Percentiles rank a stretch among this genome's conserved stretches.
Evolutionary conservation across 2,329 filamentous ascomycete species (phyloP).

Genomic region (Ophiocordyceps unilateralis): DNA sequence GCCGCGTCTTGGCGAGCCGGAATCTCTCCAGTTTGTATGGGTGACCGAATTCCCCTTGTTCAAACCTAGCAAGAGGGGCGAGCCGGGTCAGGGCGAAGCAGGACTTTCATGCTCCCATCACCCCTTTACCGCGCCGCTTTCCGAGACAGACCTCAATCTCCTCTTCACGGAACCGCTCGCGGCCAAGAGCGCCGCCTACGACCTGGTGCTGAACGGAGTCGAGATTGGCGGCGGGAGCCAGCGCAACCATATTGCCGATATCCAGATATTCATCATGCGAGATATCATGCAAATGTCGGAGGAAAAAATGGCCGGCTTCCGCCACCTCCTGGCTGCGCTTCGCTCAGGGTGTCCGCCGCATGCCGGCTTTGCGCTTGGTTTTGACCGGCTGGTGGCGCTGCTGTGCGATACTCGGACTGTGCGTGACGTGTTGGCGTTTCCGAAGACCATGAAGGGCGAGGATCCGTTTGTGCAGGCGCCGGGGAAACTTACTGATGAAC

Average conservation of each 20-base stretch:
- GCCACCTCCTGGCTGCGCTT: conserved; percentile 69
- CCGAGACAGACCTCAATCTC: conserved; percentile 52
- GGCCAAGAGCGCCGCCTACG: conserved; percentile 77
- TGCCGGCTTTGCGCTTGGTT: conserved; percentile 81
- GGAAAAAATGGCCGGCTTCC: conserved; percentile 60
- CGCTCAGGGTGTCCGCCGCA: conserved; percentile 82
- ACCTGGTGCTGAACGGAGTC: conserved; percentile 87
- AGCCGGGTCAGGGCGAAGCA: conserved; percentile 65
- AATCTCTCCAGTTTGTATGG: conserved; percentile 58
- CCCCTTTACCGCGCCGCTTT: conserved; percentile 81
- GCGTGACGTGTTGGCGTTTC: conserved; percentile 90
- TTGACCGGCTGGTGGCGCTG: conserved; percentile 70
- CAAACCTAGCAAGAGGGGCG: conserved; percentile 45
- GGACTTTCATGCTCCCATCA: conserved; percentile 84
- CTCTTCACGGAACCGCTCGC: conserved; percentile 54
- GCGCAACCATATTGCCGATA: conserved; percentile 68
- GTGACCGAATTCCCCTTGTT: conserved; percentile 86
- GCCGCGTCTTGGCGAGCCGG: conserved; percentile 17
- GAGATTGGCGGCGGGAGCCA: conserved; percentile 87
- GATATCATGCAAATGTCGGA: conserved; percentile 66
- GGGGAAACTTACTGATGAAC: conserved; percentile 42
- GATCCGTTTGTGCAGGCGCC: conserved; percentile 73
- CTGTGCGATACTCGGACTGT: conserved; percentile 64
- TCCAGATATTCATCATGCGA: conserved; percentile 74
- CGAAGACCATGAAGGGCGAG: conserved; percentile 80